Evolutionary conservation across 169 alveolate genomes (phyloP).

Genomic region (Plasmodium falciparum): DNA sequence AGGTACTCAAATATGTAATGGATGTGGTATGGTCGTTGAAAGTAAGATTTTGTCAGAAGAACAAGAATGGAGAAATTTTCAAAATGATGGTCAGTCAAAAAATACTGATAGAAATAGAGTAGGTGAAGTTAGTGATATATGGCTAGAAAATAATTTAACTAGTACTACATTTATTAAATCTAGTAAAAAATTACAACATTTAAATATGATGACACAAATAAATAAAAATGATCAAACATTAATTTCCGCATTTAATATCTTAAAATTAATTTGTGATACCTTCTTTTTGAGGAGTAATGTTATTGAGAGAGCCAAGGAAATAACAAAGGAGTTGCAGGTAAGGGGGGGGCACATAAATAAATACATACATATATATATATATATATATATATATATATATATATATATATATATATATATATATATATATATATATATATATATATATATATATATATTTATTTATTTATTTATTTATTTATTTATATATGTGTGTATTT

Average conservation of each 20-base stretch:
- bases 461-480: background rate
- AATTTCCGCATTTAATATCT: constrained; percentile 84
- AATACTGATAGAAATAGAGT: constrained; percentile 90
- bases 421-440: background rate
- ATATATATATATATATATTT: background rate
- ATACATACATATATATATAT: background rate
- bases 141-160: constrained; percentile 89
- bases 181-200: constrained; percentile 86
- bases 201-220: constrained; percentile 82
- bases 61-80: constrained; percentile 93
- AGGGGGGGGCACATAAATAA: background rate
- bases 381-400: no score
- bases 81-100: constrained; percentile 82
- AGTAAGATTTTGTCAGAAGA: constrained; percentile 88
- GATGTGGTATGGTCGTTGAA: constrained; percentile 91
- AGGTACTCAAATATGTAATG: constrained; percentile 91
- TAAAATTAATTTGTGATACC: constrained; percentile 87
- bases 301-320: constrained; percentile 89
- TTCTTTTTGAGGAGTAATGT: constrained; percentile 87
- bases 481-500: no score
- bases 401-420: no score
- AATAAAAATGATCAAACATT: constrained; percentile 84
- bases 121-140: constrained; percentile 90
- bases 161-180: constrained; percentile 91
- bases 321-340: constrained; percentile 84